A percentile compares a stretch with the other conserved stretches of the same genome.
Evolutionary conservation across 2,329 filamentous ascomycete genomes (phyloP).

Genomic region (Aureobasidium sp.): DNA sequence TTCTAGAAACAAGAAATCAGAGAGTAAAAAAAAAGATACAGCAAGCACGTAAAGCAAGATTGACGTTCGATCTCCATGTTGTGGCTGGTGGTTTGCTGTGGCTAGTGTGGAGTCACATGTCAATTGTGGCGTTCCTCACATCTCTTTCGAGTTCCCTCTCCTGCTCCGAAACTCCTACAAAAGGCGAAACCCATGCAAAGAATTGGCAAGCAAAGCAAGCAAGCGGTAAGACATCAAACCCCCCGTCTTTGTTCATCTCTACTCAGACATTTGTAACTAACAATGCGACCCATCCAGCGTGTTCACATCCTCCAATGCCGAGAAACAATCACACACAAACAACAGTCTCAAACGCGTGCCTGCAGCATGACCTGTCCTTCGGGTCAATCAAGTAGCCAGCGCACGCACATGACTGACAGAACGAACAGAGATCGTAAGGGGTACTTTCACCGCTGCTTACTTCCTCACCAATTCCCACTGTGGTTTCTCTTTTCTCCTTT

Average conservation of each 20-base stretch:
- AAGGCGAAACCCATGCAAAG: neutral
- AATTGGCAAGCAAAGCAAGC: neutral
- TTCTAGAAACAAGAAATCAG: no score
- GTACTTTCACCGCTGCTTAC: neutral
- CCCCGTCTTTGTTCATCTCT: no score
- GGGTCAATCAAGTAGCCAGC: neutral
- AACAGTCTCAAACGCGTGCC: neutral
- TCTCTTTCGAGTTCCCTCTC: neutral
- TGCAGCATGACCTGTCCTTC: slow-evolving; percentile 7
- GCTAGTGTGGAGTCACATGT: neutral
- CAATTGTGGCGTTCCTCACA: neutral
- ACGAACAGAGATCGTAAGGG: slow-evolving; percentile 19
- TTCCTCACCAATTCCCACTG: neutral
- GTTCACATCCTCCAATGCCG: slow-evolving; percentile 11
- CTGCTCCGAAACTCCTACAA: neutral
- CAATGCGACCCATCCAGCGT: neutral
- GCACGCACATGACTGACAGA: slow-evolving; percentile 14
- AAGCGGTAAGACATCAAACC: neutral
- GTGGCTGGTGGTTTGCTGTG: slow-evolving; percentile 12
- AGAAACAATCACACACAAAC: slow-evolving; percentile 12
- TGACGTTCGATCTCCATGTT: neutral
- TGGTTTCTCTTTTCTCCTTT: neutral
- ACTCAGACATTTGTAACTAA: neutral
- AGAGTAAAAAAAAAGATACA: neutral
- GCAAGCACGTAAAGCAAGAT: slow-evolving; percentile 5